Base-by-base conservation (phyloP, 169 alveolate genomes). In the Plasmodium yoelii region DNA sequence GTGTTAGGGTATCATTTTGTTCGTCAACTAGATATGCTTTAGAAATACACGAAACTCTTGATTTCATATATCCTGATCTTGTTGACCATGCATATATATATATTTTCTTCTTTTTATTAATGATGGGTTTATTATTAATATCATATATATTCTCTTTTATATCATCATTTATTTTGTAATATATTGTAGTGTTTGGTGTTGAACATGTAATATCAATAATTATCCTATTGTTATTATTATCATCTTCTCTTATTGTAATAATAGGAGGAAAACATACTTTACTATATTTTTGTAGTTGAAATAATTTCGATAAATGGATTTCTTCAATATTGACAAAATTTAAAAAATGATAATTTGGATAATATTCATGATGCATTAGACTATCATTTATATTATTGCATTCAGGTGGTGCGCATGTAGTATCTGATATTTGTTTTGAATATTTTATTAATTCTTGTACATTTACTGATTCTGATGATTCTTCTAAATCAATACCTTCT, bases 321-420 rank as follows among this genome's bases (percentile, higher is more conserved):
- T 94, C 92, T 64, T 84, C 88, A 15, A 92, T 89, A 70, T 74
- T 73, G 19, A 93, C 93, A 70, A 89, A 69, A 46, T 94, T 94
- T 26, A 94, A 65, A 90, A 94, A 94, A 64, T 94, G 96, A 80
- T 94, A 94, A 64, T 90, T 90, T 22, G 96, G 96, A 71, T 90
- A 94, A 55, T 88, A 75, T 34, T 92, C 94, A 56, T 77, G 90
- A 84, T 94, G 96, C 49, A 71, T 88, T 49, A 92, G 75, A n/a
- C 91, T 93, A 61, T 94, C 96, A 19, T 71, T 84, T 39, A 86
- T 72, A 46, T 94, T 94, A 60, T 82, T 69, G 59, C 92, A 92
- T 68, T 94, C 96, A 39, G 96, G 96, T 51, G 96, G 96, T 13
- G 95, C 90, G 75, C 84, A 94, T 47, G 96, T 92, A n/a, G 96